These are phyloP conservation scores for Podila minutissima DNA, from an alignment of 192 early-diverging fungal genomes.

Conservation along the genomic window DNA sequence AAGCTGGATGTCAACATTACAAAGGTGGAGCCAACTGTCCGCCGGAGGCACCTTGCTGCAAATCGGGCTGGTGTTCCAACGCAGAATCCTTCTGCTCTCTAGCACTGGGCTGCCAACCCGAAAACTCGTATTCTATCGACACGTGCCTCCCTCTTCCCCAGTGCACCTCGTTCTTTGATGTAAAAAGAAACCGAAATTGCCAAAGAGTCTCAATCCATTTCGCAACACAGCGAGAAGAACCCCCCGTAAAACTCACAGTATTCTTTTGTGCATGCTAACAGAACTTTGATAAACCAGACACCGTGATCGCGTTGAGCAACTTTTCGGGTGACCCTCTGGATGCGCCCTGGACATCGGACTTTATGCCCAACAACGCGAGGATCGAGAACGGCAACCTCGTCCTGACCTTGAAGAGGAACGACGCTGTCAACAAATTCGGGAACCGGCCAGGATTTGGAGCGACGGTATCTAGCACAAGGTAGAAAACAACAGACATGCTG, in stretches of 20 bases:
- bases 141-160: constrained; percentile 31
- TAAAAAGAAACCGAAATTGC: not conserved
- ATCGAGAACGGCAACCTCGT: constrained; percentile 46
- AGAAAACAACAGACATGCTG: too few relatives aligned
- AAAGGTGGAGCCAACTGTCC: constrained; percentile 49
- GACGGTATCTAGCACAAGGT: constrained; percentile 51
- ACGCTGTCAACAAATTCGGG: constrained; percentile 27
- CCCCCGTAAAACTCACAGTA: not conserved
- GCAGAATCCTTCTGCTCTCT: constrained; percentile 45
- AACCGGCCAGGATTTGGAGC: constrained; percentile 52
- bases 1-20: constrained; percentile 46
- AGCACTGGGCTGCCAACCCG: constrained; percentile 49
- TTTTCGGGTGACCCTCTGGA: constrained; percentile 45
- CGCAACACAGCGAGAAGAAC: too few relatives aligned
- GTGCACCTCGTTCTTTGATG: constrained; percentile 36
- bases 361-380: constrained; percentile 38
- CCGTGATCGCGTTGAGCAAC: constrained; percentile 14
- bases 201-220: not conserved
- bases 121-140: constrained; percentile 45
- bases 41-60: constrained; percentile 56
- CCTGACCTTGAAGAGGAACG: constrained; percentile 18
- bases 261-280: not conserved
- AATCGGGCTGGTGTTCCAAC: constrained; percentile 54
- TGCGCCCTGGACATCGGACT: constrained; percentile 49
- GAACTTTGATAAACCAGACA: constrained; percentile 21